phyloP scores from a whole-genome alignment of 148 eudicot genomes.

The Talinum fruticosum region DNA sequence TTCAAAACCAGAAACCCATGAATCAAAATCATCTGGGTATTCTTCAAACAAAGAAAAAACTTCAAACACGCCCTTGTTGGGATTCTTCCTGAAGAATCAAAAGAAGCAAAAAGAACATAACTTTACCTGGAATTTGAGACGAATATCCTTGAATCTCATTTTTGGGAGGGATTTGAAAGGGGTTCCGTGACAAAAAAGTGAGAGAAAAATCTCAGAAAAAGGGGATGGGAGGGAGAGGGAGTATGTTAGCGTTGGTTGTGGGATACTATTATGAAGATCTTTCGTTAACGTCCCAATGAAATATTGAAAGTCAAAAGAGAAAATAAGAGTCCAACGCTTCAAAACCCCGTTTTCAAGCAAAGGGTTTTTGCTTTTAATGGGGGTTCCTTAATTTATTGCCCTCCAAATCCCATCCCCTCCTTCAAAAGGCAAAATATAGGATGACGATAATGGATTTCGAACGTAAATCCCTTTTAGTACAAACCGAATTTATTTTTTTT shows the following conservation, averaged over 20 bases:
- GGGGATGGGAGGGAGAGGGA: background rate
- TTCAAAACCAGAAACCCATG: background rate
- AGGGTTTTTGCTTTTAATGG: slow-evolving; percentile 18
- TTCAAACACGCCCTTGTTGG: background rate
- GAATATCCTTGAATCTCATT: slow-evolving; percentile 21
- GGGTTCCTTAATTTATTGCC: slow-evolving; percentile 5
- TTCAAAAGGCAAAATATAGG: background rate
- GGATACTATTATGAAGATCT: slow-evolving; percentile 1
- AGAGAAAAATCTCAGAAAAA: background rate
- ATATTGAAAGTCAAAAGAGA: slow-evolving; percentile 11
- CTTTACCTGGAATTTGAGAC: slow-evolving; percentile 29
- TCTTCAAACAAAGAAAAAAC: background rate
- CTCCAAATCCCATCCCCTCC: background rate
- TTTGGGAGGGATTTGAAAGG: background rate
- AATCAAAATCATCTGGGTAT: slow-evolving; percentile 5
- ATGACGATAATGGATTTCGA: background rate
- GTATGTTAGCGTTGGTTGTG: background rate
- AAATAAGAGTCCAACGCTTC: slow-evolving; percentile 22
- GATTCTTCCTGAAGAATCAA: background rate
- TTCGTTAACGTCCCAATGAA: slow-evolving; percentile 1
- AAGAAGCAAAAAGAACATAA: background rate
- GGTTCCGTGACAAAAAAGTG: background rate
- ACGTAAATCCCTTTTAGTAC: background rate
- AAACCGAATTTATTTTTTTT: background rate
- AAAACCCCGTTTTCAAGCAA: slow-evolving; percentile 24